phyloP scores from a whole-genome alignment of 306 rosid species.

The Ormosia semicastrata region DNA sequence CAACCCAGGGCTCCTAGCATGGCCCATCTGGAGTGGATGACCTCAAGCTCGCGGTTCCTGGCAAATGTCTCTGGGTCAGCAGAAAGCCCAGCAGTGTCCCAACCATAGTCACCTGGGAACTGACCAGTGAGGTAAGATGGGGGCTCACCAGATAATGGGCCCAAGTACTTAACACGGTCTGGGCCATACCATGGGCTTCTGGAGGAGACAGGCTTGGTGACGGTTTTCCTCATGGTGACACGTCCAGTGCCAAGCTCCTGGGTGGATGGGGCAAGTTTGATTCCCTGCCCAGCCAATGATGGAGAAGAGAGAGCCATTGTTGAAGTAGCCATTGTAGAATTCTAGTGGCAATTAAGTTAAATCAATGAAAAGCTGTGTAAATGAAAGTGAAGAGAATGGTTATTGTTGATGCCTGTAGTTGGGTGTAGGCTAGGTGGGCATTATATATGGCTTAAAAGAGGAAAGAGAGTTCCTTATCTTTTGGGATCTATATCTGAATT shows the following conservation, averaged over 20 bases:
- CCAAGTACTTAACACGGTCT: constrained; percentile 21
- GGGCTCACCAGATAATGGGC: not conserved
- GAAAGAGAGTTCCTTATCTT: not conserved
- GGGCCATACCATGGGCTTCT: constrained; percentile 27
- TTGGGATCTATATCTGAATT: not conserved
- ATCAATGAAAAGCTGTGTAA: not conserved
- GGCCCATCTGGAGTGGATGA: constrained; percentile 29
- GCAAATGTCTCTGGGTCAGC: not conserved
- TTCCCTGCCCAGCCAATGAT: constrained; percentile 20
- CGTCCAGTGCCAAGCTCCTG: not conserved
- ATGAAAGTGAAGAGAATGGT: not conserved
- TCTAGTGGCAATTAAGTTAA: not conserved
- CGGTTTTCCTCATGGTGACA: constrained; percentile 14
- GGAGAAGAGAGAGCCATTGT: constrained; percentile 29
- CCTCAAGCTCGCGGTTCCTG: not conserved
- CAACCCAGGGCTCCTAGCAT: constrained; percentile 24
- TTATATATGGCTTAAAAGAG: not conserved
- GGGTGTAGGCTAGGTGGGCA: not conserved
- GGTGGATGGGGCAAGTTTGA: constrained; percentile 1
- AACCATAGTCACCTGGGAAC: not conserved
- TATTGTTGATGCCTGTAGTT: not conserved
- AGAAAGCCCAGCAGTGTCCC: not conserved
- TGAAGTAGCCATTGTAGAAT: constrained; percentile 21
- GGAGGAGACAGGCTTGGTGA: not conserved
- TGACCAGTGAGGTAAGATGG: not conserved